These are phyloP conservation scores for Bipolaris victoriae DNA, from an alignment of 2,329 filamentous ascomycete species.

Conservation along the genomic window DNA sequence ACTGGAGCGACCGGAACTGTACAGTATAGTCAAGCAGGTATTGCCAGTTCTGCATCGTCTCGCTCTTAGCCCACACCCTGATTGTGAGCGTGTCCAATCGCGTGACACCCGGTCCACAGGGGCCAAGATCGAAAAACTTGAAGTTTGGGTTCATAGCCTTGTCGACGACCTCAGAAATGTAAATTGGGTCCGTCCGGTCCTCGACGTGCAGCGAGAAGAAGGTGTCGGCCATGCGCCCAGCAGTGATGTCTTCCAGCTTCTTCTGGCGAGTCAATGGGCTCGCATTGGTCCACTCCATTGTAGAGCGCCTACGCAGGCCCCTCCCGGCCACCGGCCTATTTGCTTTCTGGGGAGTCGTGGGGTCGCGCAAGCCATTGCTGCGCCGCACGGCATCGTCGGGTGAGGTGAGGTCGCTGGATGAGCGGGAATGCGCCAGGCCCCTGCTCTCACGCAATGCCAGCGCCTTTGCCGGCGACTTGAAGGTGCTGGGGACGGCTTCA, in stretches of 20 bases:
- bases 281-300: slow-evolving; percentile 67
- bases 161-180: slow-evolving; percentile 82
- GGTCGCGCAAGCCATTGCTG: slow-evolving; percentile 31
- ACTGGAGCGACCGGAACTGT: slow-evolving; percentile 75
- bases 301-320: slow-evolving; percentile 62
- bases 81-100: slow-evolving; percentile 70
- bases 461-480: slow-evolving; percentile 72
- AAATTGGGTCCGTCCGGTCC: slow-evolving; percentile 72
- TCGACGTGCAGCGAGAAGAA: slow-evolving; percentile 85
- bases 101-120: slow-evolving; percentile 67
- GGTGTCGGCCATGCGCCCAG: slow-evolving; percentile 77
- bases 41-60: slow-evolving; percentile 61
- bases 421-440: slow-evolving; percentile 63
- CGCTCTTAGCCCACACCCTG: slow-evolving; percentile 73
- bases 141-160: slow-evolving; percentile 92
- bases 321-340: slow-evolving; percentile 43
- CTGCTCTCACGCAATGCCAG: slow-evolving; percentile 58
- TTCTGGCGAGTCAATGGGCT: slow-evolving; percentile 70
- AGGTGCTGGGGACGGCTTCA: slow-evolving; percentile 70
- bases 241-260: slow-evolving; percentile 74
- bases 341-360: slow-evolving; percentile 27
- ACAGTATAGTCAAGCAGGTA: slow-evolving; percentile 75
- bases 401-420: slow-evolving; percentile 60
- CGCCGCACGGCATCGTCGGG: slow-evolving; percentile 29
- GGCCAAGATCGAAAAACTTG: slow-evolving; percentile 77